phyloP scores from a whole-genome alignment of 2,329 filamentous ascomycete species.

The Dactylellina leptospora region DNA sequence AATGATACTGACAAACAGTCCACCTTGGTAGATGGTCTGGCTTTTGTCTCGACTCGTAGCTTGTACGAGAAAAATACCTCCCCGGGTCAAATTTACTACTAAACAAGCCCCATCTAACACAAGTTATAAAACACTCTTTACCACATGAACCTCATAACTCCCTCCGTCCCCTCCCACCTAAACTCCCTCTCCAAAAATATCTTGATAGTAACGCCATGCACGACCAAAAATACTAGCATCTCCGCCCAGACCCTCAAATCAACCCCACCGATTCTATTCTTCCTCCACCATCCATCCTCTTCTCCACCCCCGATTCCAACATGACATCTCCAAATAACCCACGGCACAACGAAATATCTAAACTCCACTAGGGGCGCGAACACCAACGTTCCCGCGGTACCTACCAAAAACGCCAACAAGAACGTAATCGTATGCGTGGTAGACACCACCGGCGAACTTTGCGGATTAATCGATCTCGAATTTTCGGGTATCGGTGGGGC shows the following conservation, averaged over 20 bases:
- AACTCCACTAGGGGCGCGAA: constrained; percentile 94
- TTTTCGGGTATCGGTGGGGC: constrained; percentile 38
- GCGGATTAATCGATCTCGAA: constrained; percentile 53
- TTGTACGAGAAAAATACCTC: no score
- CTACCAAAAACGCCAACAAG: constrained; percentile 70
- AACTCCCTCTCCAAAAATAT: constrained; percentile 76
- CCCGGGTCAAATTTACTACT: not conserved
- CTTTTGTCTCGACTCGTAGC: no score
- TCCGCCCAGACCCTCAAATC: constrained; percentile 68
- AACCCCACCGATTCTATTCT: constrained; percentile 55
- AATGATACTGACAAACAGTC: no score
- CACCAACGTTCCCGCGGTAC: constrained; percentile 79
- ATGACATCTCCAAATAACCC: constrained; percentile 89
- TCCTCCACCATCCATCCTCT: constrained; percentile 22
- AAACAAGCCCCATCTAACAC: not conserved
- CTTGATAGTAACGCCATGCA: constrained; percentile 74
- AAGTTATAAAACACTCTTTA: constrained; percentile 58
- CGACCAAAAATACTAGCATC: constrained; percentile 72
- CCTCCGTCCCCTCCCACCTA: constrained; percentile 69
- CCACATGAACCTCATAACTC: constrained; percentile 83
- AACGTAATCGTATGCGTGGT: constrained; percentile 65
- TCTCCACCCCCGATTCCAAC: constrained; percentile 60
- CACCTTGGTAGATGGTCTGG: no score
- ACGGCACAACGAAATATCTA: constrained; percentile 93
- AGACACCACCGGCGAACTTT: constrained; percentile 61